Percentiles rank a stretch among this genome's conserved stretches.
These are phyloP conservation scores for Trichoderma orchidacearum DNA, from an alignment of 495 filamentous ascomycete species.

Conservation along the genomic window DNA sequence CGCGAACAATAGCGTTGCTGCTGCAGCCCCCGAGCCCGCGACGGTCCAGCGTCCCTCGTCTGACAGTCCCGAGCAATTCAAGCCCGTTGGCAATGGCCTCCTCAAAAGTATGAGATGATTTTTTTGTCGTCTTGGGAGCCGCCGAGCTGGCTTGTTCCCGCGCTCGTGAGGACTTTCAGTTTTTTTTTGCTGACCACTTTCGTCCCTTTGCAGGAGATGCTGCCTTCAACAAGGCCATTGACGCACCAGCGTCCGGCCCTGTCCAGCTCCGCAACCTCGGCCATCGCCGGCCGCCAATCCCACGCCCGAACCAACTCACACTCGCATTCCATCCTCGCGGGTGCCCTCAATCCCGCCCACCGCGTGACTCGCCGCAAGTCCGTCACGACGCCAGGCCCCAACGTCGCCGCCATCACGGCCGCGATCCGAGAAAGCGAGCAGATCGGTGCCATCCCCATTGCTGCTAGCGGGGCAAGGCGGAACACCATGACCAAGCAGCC, in stretches of 20 bases:
- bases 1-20: background rate
- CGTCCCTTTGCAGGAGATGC: constrained; percentile 29
- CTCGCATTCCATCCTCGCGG: constrained; percentile 56
- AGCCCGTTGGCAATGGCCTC: constrained; percentile 34
- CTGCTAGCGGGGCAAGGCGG: constrained; percentile 25
- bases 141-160: constrained; percentile 14
- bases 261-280: constrained; percentile 21
- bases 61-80: constrained; percentile 7
- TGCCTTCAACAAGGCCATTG: constrained; percentile 32
- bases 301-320: constrained; percentile 69
- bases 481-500: constrained; percentile 32
- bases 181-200: constrained; percentile 21
- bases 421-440: constrained; percentile 51
- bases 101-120: constrained; percentile 30
- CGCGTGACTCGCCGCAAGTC: constrained; percentile 91
- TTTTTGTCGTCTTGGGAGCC: constrained; percentile 4
- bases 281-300: constrained; percentile 31
- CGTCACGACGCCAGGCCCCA: constrained; percentile 61
- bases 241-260: constrained; percentile 34
- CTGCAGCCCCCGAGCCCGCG: background rate
- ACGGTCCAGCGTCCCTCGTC: constrained; percentile 8
- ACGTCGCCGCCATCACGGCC: constrained; percentile 60
- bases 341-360: constrained; percentile 62
- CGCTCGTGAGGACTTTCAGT: constrained; percentile 9
- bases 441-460: constrained; percentile 36